These are phyloP conservation scores for Spiraea crenata DNA, from an alignment of 331 rosid species.

Conservation along the genomic window DNA sequence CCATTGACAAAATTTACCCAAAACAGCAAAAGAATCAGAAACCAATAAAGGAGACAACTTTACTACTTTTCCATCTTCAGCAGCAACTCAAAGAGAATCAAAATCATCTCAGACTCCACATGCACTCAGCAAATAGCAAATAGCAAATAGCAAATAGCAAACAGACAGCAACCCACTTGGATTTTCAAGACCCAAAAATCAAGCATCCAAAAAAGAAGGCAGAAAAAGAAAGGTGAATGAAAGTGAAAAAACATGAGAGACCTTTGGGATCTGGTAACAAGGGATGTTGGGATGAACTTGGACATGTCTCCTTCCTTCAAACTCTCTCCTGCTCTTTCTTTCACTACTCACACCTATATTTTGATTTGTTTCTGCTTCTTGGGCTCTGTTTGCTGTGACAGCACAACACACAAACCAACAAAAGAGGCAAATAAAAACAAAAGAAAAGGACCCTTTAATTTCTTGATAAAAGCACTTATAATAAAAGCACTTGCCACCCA, in stretches of 20 bases:
- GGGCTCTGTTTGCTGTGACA: constrained; percentile 19
- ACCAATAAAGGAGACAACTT: constrained; percentile 12
- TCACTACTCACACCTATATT: constrained; percentile 10
- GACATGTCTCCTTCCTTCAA: constrained; percentile 68
- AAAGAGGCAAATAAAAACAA: neutral
- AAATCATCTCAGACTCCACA: constrained; percentile 49
- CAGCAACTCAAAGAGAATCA: constrained; percentile 30
- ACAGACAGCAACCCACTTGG: constrained; percentile 23
- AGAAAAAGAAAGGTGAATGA: neutral
- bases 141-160: neutral
- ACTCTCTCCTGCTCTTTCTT: constrained; percentile 14
- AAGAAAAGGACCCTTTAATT: constrained; percentile 1
- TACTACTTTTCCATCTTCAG: constrained; percentile 27
- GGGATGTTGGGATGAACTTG: constrained; percentile 54
- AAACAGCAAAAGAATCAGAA: constrained; percentile 19
- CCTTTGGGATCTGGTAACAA: constrained; percentile 57
- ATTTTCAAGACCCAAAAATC: constrained; percentile 31
- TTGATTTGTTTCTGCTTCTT: constrained; percentile 10
- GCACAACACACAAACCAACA: neutral
- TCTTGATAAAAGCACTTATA: constrained; percentile 18
- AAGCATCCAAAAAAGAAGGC: constrained; percentile 18
- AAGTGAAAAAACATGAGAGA: constrained; percentile 18
- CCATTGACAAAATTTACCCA: constrained; percentile 17
- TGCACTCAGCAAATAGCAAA: constrained; percentile 43
- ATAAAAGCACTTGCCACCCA: constrained; percentile 23